Percentiles rank a stretch among this genome's conserved stretches.
Evolutionary conservation across 176 grass and related monocot genomes (phyloP).

Genomic region (Leersia perrieri): DNA sequence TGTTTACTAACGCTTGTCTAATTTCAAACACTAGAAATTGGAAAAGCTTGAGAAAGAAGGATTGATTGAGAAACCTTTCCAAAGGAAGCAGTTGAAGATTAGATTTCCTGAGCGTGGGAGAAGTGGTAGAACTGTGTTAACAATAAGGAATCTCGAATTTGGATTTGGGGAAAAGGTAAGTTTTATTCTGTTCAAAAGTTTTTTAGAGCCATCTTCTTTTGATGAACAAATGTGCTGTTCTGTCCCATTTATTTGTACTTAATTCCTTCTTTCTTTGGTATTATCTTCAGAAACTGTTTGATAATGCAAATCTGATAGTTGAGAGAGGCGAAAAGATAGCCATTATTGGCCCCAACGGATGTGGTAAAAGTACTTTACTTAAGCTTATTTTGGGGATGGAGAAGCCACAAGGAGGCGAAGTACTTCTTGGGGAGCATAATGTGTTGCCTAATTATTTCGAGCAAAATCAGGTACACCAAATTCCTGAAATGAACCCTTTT

Average conservation of each 20-base stretch:
- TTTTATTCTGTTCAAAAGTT: neutral
- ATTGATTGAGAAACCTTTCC: slow-evolving; percentile 90
- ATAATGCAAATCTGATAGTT: slow-evolving; percentile 84
- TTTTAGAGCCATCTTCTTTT: neutral
- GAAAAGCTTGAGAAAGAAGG: slow-evolving; percentile 98
- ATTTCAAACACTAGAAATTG: slow-evolving; percentile 72
- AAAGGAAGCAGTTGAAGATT: slow-evolving; percentile 94
- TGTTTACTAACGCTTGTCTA: slow-evolving; percentile 30
- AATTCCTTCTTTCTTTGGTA: neutral
- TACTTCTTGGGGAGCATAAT: slow-evolving; percentile 90
- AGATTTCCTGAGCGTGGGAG: slow-evolving; percentile 88
- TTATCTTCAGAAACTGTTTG: slow-evolving; percentile 67
- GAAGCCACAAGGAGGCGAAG: slow-evolving; percentile 77
- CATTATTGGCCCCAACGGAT: slow-evolving; percentile 97
- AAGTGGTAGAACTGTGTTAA: slow-evolving; percentile 73
- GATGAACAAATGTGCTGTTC: neutral
- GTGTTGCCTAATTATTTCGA: slow-evolving; percentile 97
- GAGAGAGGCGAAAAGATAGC: slow-evolving; percentile 96
- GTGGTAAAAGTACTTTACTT: slow-evolving; percentile 85
- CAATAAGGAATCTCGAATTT: slow-evolving; percentile 77
- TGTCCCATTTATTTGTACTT: neutral
- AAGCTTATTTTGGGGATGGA: slow-evolving; percentile 85
- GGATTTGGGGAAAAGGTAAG: slow-evolving; percentile 79
- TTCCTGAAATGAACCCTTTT: neutral
- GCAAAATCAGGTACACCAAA: slow-evolving; percentile 84